Evolutionary conservation across 371 early-diverging fungal genomes (phyloP), one percentile per base, ranked within the genome.

Genomic region (Synchytrium microbalum): DNA sequence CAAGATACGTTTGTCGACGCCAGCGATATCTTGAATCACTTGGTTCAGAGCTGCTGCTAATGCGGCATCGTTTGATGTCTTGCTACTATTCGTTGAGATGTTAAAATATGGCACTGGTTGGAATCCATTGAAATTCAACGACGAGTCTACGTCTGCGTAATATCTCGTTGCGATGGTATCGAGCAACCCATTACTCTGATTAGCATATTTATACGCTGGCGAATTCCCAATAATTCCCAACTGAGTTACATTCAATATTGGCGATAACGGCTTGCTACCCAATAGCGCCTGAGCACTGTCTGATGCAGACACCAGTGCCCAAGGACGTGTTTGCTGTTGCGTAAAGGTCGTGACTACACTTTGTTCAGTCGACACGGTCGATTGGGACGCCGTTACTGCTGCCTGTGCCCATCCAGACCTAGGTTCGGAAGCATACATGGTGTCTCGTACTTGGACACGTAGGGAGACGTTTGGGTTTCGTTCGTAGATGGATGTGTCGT

Each of bases 391-490:
- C 51, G 14, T 23, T 23, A 51, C 14, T 51, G 14, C 51, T 23
- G 23, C 23, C 51, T 51, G 51, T 14, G 14, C 51, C 51, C 51
- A 23, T n/a, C n/a, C n/a, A n/a, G n/a, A n/a, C n/a, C n/a, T n/a
- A n/a, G n/a, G n/a, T n/a, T n/a, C n/a, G n/a, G n/a, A n/a, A n/a
- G n/a, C n/a, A n/a, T n/a, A n/a, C n/a, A n/a, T n/a, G n/a, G n/a
- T n/a, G n/a, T n/a, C n/a, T n/a, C n/a, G n/a, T n/a, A n/a, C n/a
- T n/a, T n/a, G n/a, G n/a, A n/a, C n/a, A n/a, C n/a, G n/a, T n/a
- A n/a, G n/a, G n/a, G n/a, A n/a, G n/a, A n/a, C n/a, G n/a, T 28
- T 24, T 1, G 71, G 69, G 28, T 69, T 61, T 2, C 19, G 23
- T 16, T 58, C 69, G 54, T 68, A 72, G 1, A 32, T 29, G 23